phyloP scores from a whole-genome alignment of 1,284 basidiomycete genomes.

The Anthracocystis panici-leucophaei region DNA sequence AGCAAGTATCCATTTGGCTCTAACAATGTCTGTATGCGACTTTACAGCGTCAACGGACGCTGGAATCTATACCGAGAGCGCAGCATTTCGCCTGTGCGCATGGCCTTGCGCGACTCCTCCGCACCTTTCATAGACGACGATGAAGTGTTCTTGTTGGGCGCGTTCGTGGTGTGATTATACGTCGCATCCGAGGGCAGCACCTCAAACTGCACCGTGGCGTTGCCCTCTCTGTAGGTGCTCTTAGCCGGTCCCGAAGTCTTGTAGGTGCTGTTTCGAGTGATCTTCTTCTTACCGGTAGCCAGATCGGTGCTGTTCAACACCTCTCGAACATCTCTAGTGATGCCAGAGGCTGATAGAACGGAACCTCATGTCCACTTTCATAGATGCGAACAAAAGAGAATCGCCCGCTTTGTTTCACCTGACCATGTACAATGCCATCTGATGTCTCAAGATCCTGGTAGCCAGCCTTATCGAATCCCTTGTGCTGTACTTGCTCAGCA shows the following conservation, averaged over 20 bases:
- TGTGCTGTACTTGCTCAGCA: slow-evolving; percentile 40
- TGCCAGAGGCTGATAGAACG: slow-evolving; percentile 58
- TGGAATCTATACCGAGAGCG: slow-evolving; percentile 31
- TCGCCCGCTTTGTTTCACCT: slow-evolving; percentile 51
- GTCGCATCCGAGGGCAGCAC: slow-evolving; percentile 27
- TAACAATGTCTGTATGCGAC: not conserved
- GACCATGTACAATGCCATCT: slow-evolving; percentile 34
- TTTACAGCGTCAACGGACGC: slow-evolving; percentile 24
- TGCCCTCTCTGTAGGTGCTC: slow-evolving; percentile 45
- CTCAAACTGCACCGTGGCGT: slow-evolving; percentile 43
- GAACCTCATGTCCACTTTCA: slow-evolving; percentile 57
- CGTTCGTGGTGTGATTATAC: slow-evolving; percentile 47
- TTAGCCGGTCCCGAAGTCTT: slow-evolving; percentile 31
- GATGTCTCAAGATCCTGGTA: slow-evolving; percentile 38
- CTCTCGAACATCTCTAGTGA: slow-evolving; percentile 50
- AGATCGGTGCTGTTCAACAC: slow-evolving; percentile 45
- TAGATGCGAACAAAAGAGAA: slow-evolving; percentile 57
- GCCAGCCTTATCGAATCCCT: slow-evolving; percentile 43
- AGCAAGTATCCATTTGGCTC: not conserved
- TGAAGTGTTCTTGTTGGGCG: slow-evolving; percentile 23
- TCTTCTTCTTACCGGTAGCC: slow-evolving; percentile 39
- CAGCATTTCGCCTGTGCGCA: slow-evolving; percentile 24
- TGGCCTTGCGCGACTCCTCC: slow-evolving; percentile 4
- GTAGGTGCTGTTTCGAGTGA: slow-evolving; percentile 23
- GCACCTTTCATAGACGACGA: not conserved